Evolutionary conservation across 2,329 filamentous ascomycete genomes (phyloP).

Genomic region (Neopestalotiopsis clavispora): DNA sequence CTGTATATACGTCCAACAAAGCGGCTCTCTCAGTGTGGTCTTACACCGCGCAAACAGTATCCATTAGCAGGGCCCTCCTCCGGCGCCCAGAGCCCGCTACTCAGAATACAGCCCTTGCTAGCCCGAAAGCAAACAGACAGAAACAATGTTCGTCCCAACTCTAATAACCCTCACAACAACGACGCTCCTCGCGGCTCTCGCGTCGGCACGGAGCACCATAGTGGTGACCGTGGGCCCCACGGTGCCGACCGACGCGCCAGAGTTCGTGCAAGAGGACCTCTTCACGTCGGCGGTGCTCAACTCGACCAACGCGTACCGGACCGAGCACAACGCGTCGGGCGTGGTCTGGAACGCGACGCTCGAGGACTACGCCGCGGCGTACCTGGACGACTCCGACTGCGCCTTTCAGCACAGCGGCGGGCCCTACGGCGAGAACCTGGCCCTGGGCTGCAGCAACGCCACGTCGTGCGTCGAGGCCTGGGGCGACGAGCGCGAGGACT

Average conservation of each 20-base stretch:
- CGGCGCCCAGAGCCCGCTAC: neutral
- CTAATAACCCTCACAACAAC: neutral
- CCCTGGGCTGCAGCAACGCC: slow-evolving; percentile 67
- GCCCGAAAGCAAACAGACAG: neutral
- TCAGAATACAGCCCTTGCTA: neutral
- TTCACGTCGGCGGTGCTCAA: slow-evolving; percentile 64
- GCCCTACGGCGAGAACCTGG: slow-evolving; percentile 77
- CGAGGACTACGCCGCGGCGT: slow-evolving; percentile 55
- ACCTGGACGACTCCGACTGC: slow-evolving; percentile 47
- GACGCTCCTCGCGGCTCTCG: neutral
- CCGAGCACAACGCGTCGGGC: slow-evolving; percentile 61
- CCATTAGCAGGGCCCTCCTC: neutral
- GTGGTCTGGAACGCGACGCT: slow-evolving; percentile 71
- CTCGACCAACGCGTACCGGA: slow-evolving; percentile 70
- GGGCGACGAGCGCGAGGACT: slow-evolving; percentile 64
- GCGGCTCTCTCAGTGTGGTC: neutral
- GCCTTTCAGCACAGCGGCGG: slow-evolving; percentile 62
- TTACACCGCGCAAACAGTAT: neutral
- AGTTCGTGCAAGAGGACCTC: slow-evolving; percentile 37
- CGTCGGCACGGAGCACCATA: slow-evolving; percentile 30
- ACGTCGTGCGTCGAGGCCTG: slow-evolving; percentile 67
- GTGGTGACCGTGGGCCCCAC: slow-evolving; percentile 30
- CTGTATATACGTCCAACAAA: neutral
- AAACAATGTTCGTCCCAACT: slow-evolving; percentile 2
- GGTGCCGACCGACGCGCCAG: slow-evolving; percentile 30